Base-by-base conservation (phyloP, 2,329 filamentous ascomycete genomes). In the Diplodia mutila region DNA sequence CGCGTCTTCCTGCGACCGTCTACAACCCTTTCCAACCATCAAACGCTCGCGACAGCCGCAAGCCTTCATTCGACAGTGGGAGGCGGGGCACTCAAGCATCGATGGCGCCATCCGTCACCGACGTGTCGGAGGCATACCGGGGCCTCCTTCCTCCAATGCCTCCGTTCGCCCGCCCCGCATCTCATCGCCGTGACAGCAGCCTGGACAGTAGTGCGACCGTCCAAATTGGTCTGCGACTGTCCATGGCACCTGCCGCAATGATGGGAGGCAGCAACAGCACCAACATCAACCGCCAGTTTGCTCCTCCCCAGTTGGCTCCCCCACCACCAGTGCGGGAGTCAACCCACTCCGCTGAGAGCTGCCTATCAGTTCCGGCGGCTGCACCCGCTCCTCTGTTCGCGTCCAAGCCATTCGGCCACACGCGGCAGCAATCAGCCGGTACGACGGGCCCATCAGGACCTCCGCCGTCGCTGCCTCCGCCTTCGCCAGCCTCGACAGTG, bases 211-310 rank as follows among this genome's bases (percentile, higher is more conserved):
- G 86, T 11, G 89, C 89, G 27, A 91, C 89, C 0, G 89, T 92
- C 12, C 89, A 91, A 73, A 91, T 92, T 63, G 90, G 89, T 1
- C 81, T 92, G 18, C 85, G 90, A 12, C 82, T 92, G 66, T 91
- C 89, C n/a, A 69, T 80, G 6, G 78, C 77, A 14, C 78, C 78
- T 16, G 77, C 77, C 3, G 75, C 76, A 21, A 76, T 79, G 66
- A 75, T 74, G 59, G 75, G 76, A 63, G 73, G 71, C 37, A 76
- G 76, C 48, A 76, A 67, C 67, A 75, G 67, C 67, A 75, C 71
- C 6, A 59, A 68, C 7, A 54, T 66, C 12, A 75, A 73, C 52
- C 71, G 73, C n/a, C 63, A 68, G 27, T 52, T 65, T 1, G 49
- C 49, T 11, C 61, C 61, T 9, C 23, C 61, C 32, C 32, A 34